Evolutionary conservation across 1,284 basidiomycete genomes (phyloP), one percentile per base, ranked within the genome.

Genomic region (Cutaneotrichosporon cavernicola): DNA sequence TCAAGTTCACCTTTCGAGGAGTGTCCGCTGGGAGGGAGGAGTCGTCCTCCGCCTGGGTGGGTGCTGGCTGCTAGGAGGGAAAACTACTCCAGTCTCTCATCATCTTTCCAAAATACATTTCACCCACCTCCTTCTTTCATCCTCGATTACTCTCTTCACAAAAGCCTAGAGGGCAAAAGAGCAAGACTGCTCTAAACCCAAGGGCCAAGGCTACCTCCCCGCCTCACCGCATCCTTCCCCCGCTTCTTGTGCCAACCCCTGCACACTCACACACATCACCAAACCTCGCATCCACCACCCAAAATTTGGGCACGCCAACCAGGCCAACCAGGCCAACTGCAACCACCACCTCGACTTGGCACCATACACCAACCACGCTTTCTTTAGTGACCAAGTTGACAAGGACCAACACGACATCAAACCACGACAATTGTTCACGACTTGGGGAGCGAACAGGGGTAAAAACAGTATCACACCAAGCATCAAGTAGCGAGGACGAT

Each of bases 231-330:
- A 26, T 56, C 55, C 36, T 56, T 36, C 40, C 16, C 18, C 43
- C 18, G 6, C 57, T 58, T 49, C 46, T 30, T 30, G 31, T 36
- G 43, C 43, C 1, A 4, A 6, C 43, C 43, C 26, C 18, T 34
- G 9, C 26, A 40, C 31, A 30, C 16, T 18, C 57, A 22, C 59
- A 21, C 14, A 38, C 26, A 14, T 51, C 16, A 49, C 26, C 4
- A 38, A 6, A 18, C 13, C 36, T 30, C 32, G 16, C 38, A 32
- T 60, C 30, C 22, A 7, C 32, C 47, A 49, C 49, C 49, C 49
- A 50, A 50, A 50, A 30, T 50, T 50, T 50, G 26, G 49, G 49
- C 26, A 21, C 22, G 49, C 22, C 49, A 30, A 50, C 49, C 49
- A 9, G 49, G 18, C 46, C 46, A 47, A 26, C 26, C 3, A 1